Base-by-base conservation (phyloP, 2,329 filamentous ascomycete genomes). In the Nothomitra cinnamomea region DNA sequence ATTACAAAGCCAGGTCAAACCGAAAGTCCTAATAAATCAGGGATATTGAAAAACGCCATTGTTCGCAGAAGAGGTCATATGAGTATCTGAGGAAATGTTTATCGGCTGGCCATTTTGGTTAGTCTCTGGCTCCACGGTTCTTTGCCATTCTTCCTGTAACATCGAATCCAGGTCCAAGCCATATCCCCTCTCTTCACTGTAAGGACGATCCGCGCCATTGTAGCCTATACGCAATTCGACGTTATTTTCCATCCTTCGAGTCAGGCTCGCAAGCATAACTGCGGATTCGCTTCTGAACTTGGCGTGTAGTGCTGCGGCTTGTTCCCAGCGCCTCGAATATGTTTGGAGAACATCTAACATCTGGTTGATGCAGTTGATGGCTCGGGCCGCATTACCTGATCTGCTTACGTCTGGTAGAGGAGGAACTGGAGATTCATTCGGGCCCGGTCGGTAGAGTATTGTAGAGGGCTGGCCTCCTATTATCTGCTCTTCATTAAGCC, bases 401-500 rank as follows among this genome's bases (percentile, higher is more conserved):
- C 50, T 52, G 50, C 32, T 13, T 24, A 8, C 8, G 12, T 40
- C 24, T 24, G 32, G 35, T 36, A 52, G 17, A 15, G 35, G 32
- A 2, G 50, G 50, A 13, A 24, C 15, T 19, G 50, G 35, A 13
- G 45, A n/a, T 4, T 49, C 45, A 17, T 49, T 17, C n/a, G 45
- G 45, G 24, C 45, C 25, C 38, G 40, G 50, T 10, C n/a, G 8
- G 17, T 40, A 52, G 32, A 10, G n/a, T 35, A 52, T 22, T n/a
- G 13, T 6, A 41, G 35, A 19, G 36, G 35, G 15, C 6, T 8
- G 54, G 13, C 60, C 58, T 52, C 60, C 62, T 25, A 72, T 58
- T 17, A 72, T 59, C 10, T 66, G 56, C 51, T 79, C 73, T 41
- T 72, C 70, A 59, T 75, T 73, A n/a, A 72, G 69, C 53, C 70